Conservation (phyloP, 1,284 basidiomycete species). For the Puccinia horiana region DNA sequence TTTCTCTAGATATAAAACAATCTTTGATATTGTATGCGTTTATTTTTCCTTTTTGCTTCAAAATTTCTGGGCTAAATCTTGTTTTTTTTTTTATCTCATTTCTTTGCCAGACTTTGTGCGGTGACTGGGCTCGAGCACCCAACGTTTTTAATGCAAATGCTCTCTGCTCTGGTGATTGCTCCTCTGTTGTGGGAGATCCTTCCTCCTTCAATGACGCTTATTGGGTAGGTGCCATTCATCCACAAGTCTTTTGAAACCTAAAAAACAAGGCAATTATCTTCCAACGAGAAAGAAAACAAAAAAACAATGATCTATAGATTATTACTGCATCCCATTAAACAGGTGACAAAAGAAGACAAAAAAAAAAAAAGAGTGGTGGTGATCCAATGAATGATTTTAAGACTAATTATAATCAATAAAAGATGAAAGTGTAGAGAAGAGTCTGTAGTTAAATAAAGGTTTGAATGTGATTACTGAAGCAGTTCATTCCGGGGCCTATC, state of each 20-base stretch:
- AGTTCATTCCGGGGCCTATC: conserved; percentile 37
- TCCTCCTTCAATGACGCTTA: conserved; percentile 63
- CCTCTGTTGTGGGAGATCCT: conserved; percentile 67
- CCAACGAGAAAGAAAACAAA: no score
- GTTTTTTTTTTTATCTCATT: conserved; percentile 60
- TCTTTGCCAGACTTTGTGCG: conserved; percentile 70
- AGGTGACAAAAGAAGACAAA: neutral
- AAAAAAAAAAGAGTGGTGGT: neutral
- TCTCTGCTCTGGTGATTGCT: conserved; percentile 72
- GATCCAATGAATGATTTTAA: no score
- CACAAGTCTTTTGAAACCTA: no score
- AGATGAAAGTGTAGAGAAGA: no score
- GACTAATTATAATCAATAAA: no score
- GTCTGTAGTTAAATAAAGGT: neutral
- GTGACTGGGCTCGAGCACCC: conserved; percentile 76
- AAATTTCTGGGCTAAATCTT: conserved; percentile 57
- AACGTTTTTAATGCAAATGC: conserved; percentile 60
- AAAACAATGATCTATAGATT: no score
- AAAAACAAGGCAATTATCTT: no score
- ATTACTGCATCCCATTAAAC: neutral
- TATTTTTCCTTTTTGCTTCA: conserved; percentile 61
- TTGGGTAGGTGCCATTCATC: conserved; percentile 39
- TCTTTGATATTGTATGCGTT: conserved; percentile 65
- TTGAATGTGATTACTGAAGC: neutral
- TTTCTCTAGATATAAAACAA: conserved; percentile 70